Evolutionary conservation across 129 eudicot species (phyloP).

Genomic region (Tagetes erecta): DNA sequence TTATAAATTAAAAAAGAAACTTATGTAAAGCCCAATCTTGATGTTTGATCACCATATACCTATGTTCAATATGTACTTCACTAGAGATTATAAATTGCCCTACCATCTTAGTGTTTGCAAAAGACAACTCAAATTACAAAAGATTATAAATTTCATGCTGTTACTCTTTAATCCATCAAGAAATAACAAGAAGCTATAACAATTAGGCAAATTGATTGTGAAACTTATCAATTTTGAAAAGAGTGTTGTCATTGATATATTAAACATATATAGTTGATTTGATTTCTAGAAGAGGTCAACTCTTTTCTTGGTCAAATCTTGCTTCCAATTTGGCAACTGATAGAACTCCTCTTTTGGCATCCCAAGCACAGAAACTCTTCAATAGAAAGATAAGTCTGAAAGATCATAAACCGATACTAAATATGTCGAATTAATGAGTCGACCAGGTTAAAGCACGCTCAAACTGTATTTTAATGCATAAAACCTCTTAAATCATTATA

Average conservation of each 20-base stretch:
- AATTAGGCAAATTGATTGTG: conserved; percentile 11
- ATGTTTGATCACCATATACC: too few relatives aligned
- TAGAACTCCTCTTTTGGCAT: conserved; percentile 65
- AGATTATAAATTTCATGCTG: background rate
- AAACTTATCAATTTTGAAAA: conserved; percentile 19
- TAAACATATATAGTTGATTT: background rate
- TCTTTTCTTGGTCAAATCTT: conserved; percentile 72
- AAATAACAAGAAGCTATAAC: conserved; percentile 26
- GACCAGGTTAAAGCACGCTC: background rate
- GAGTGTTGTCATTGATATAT: conserved; percentile 2
- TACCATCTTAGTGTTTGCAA: too few relatives aligned
- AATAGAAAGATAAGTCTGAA: conserved; percentile 72
- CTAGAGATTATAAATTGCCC: too few relatives aligned
- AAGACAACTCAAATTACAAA: too few relatives aligned
- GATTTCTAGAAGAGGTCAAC: conserved; percentile 61
- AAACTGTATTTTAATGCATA: background rate
- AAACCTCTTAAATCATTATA: background rate
- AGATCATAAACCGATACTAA: background rate
- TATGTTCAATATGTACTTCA: too few relatives aligned
- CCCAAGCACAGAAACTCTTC: conserved; percentile 68
- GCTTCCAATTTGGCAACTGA: conserved; percentile 88
- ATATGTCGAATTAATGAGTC: background rate
- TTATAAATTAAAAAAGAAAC: too few relatives aligned
- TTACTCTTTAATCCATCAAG: conserved; percentile 46
- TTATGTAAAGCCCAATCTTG: too few relatives aligned